Evolutionary conservation across 495 filamentous ascomycete genomes (phyloP), one percentile per base, ranked within the genome.

Genomic region (Aspergillus haitiensis): DNA sequence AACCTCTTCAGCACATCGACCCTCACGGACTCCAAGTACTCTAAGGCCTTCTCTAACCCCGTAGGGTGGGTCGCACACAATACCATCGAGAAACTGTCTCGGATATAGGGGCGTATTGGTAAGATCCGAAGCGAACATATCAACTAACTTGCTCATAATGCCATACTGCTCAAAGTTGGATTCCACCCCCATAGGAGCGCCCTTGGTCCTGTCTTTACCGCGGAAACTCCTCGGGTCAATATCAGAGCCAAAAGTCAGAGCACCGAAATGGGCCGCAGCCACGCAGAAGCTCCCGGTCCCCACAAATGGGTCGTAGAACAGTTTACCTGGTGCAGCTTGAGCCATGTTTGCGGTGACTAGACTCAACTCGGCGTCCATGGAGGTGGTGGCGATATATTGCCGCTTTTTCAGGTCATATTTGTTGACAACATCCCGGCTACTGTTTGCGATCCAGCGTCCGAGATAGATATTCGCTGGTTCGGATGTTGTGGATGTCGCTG

Each of bases 41-140:
- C 87, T 88, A 52, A 97, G 73, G 0, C 94, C 94, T 66, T 99
- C 94, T 10, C 94, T 83, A 13, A 99, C 91, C n/a, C 94, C 94
- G 68, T 99, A 99, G 0, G 94, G 94, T 13, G 94, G 94, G 72
- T 99, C 94, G 63, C 94, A 97, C n/a, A 97, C 74, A 59, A 99
- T 93, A 2, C 88, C 92, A 74, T 99, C 92, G 39, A 98, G 83
- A 52, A 89, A 80, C 32, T 66, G 64, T 7, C 51, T 44, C 15
- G 67, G 71, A 39, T 90, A 76, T 15, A 98, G 66, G 2, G 94
- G 95, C 9, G 86, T 87, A 68, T 99, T 93, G 4, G 93, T 97
- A 27, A 99, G 67, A 72, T 99, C 94, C 1, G 89, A 86, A 5
- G 91, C 83, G 58, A 96, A 96, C 21, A 82, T 80, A 64, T 92